Conservation (phyloP, 345 rosid species). For the Tarenaya hassleriana region DNA sequence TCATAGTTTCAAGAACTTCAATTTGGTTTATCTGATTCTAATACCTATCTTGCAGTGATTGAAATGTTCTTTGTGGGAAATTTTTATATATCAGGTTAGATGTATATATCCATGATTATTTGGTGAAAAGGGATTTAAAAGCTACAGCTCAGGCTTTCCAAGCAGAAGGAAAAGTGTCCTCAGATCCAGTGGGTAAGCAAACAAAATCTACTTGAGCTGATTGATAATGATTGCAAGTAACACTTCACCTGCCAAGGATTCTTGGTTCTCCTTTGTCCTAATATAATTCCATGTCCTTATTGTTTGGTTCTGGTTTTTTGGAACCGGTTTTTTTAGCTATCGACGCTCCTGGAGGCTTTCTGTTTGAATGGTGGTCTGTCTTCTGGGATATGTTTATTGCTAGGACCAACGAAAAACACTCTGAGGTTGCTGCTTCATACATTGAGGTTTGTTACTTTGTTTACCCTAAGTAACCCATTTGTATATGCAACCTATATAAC, state of each 20-base stretch:
- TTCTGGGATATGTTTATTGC: constrained; percentile 99
- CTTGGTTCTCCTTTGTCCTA: neutral
- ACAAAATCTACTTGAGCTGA: constrained; percentile 17
- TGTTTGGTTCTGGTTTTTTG: constrained; percentile 27
- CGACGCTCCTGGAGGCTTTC: constrained; percentile 98
- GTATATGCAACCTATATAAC: too few relatives aligned
- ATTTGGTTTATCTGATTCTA: neutral
- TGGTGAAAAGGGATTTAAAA: constrained; percentile 90
- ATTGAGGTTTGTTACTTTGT: constrained; percentile 60
- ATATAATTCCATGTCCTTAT: constrained; percentile 14
- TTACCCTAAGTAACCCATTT: too few relatives aligned
- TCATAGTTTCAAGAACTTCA: constrained; percentile 3
- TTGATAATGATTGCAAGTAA: neutral
- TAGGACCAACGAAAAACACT: constrained; percentile 95
- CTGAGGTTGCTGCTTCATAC: constrained; percentile 96
- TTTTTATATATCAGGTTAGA: constrained; percentile 59
- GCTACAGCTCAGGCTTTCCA: constrained; percentile 98
- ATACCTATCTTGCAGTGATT: constrained; percentile 9
- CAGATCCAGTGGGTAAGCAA: constrained; percentile 90
- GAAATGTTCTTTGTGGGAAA: neutral
- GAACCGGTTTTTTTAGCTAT: too few relatives aligned
- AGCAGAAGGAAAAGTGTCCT: constrained; percentile 93
- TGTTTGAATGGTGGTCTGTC: constrained; percentile 99
- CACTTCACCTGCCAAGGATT: neutral
- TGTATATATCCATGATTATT: constrained; percentile 94